Base-by-base conservation (phyloP, 768 basidiomycete genomes). In the Scleroderma bovista region DNA sequence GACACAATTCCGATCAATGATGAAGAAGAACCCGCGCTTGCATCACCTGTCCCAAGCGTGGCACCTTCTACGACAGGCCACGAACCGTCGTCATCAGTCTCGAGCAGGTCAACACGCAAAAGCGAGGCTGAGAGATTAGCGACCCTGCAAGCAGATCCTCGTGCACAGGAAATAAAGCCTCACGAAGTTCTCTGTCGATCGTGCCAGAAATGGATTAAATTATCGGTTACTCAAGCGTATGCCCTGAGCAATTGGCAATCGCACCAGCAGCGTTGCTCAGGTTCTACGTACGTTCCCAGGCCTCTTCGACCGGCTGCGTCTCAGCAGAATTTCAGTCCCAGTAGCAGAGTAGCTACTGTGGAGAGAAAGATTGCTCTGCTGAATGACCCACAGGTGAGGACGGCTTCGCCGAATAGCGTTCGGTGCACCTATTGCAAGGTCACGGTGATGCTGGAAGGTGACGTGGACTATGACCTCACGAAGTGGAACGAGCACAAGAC, bases 401-500 rank as follows among this genome's bases (percentile, higher is more conserved):
- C 62, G 0, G 82, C 77, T 58, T 69, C 75, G 7, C 48, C 71
- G 0, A 61, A 62, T 32, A 65, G 63, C 49, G 76, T 86, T 19
- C 69, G 73, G 17, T 88, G 86, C 63, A 63, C 62, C 15, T 59
- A 67, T 9, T 88, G 86, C 63, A 70, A 70, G 31, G 53, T 47
- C n/a, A 65, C 58, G 37, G 69, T 87, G 45, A 54, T 51, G 11
- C 61, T 82, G 44, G 72, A 69, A 22, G 74, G 77, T 3, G 74
- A 75, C 24, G 67, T 68, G n/a, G 80, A 84, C 19, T 87, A 81
- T 54, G 77, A 81, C 52, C 62, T 85, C 43, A 69, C 73, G 13
- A 74, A 64, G 44, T 88, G 86, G 86, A 72, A 76, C 39, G 74
- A 73, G 37, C 86, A 88, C 58, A 87, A 86, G 62, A 51, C 57